Conservation (phyloP, 495 filamentous ascomycete genomes). For the Lasiosphaeria ovina region DNA sequence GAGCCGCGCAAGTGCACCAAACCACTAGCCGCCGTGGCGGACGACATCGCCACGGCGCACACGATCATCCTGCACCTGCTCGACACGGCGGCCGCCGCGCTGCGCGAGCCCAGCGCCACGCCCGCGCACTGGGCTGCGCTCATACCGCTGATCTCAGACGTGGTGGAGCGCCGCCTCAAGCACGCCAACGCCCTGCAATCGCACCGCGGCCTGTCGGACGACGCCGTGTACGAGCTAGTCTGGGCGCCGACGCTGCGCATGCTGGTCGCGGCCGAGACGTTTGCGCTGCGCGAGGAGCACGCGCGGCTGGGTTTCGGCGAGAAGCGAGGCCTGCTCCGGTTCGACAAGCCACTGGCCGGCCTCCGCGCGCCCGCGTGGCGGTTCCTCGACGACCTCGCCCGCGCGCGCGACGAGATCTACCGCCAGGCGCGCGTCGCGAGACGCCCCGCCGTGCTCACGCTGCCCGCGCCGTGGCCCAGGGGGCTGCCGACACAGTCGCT, state of each 20-base stretch:
- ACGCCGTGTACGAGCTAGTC: slow-evolving; percentile 16
- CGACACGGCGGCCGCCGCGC: slow-evolving; percentile 11
- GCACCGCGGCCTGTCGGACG: slow-evolving; percentile 9
- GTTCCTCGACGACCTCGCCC: slow-evolving; percentile 25
- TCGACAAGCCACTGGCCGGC: neutral
- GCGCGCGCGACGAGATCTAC: slow-evolving; percentile 25
- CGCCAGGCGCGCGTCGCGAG: slow-evolving; percentile 12
- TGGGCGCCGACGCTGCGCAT: slow-evolving; percentile 26
- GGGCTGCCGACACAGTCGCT: slow-evolving; percentile 26
- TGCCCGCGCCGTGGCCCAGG: slow-evolving; percentile 20
- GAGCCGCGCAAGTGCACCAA: neutral
- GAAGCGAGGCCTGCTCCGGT: slow-evolving; percentile 1
- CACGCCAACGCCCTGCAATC: slow-evolving; percentile 13
- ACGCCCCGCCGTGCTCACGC: slow-evolving; percentile 6
- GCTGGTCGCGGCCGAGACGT: slow-evolving; percentile 20
- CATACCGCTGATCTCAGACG: neutral
- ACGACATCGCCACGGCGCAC: slow-evolving; percentile 15
- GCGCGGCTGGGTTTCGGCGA: neutral
- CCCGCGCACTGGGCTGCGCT: neutral
- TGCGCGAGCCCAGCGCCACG: slow-evolving; percentile 4
- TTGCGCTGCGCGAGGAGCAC: slow-evolving; percentile 14
- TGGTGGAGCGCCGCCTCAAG: slow-evolving; percentile 16
- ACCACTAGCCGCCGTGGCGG: neutral
- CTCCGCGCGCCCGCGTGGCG: slow-evolving; percentile 7
- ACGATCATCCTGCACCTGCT: slow-evolving; percentile 19